These are phyloP conservation scores for Colletotrichum sansevieriae DNA, from an alignment of 2,329 filamentous ascomycete genomes.

Conservation along the genomic window DNA sequence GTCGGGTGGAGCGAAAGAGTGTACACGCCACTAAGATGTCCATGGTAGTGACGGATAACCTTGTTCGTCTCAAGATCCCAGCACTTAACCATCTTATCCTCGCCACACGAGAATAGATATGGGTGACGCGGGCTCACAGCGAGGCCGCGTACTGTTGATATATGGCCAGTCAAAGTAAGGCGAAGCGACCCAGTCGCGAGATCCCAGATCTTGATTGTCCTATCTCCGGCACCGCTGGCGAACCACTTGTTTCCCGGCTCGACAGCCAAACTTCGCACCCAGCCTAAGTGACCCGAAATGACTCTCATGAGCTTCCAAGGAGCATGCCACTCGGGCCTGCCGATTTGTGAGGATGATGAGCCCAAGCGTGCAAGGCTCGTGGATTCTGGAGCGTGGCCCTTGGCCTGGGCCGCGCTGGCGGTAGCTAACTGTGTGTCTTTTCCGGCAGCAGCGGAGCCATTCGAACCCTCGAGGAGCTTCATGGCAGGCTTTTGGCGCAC, in stretches of 20 bases:
- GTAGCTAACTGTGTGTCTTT: neutral
- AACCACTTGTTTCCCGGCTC: slow-evolving; percentile 99
- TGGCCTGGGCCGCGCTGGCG: neutral
- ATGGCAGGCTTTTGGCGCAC: slow-evolving; percentile 46
- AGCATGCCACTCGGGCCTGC: slow-evolving; percentile 93
- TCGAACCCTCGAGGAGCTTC: slow-evolving; percentile 54
- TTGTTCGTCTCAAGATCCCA: slow-evolving; percentile 99
- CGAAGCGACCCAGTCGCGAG: slow-evolving; percentile 86
- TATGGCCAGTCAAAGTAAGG: slow-evolving; percentile 92
- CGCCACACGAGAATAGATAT: slow-evolving; percentile 96
- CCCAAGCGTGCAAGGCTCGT: slow-evolving; percentile 50
- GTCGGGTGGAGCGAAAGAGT: slow-evolving; percentile 93
- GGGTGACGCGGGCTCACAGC: slow-evolving; percentile 94
- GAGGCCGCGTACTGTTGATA: slow-evolving; percentile 91
- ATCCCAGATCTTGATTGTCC: slow-evolving; percentile 99
- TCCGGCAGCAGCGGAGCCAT: slow-evolving; percentile 1
- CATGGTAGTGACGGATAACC: slow-evolving; percentile 97
- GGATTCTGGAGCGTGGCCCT: slow-evolving; percentile 39
- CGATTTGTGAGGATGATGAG: slow-evolving; percentile 49
- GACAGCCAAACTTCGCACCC: slow-evolving; percentile 90
- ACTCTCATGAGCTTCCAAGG: slow-evolving; percentile 99
- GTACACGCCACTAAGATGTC: slow-evolving; percentile 96
- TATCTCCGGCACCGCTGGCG: slow-evolving; percentile 92
- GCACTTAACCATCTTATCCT: slow-evolving; percentile 99
- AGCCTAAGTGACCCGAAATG: slow-evolving; percentile 95